These are phyloP conservation scores for Daldinia grandis DNA, from an alignment of 495 filamentous ascomycete species.

Conservation along the genomic window DNA sequence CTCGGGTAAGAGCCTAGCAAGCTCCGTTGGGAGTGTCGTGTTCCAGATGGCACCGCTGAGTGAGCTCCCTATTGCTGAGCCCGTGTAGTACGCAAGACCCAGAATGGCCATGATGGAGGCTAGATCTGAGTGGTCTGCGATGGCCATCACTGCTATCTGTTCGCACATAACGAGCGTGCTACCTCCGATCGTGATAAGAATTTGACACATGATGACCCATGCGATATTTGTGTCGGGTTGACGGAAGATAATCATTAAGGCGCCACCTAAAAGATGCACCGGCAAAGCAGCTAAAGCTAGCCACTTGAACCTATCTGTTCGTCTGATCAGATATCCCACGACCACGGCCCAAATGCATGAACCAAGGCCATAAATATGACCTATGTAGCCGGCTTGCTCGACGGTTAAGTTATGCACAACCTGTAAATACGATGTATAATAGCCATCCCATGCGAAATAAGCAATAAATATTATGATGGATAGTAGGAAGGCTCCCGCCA, in stretches of 20 bases:
- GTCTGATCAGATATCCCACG: slow-evolving; percentile 65
- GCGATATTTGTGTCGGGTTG: slow-evolving; percentile 60
- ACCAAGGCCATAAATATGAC: slow-evolving; percentile 74
- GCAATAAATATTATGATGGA: slow-evolving; percentile 65
- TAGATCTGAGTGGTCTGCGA: slow-evolving; percentile 61
- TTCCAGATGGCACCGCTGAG: slow-evolving; percentile 68
- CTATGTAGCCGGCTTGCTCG: slow-evolving; percentile 68
- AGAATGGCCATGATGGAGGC: slow-evolving; percentile 63
- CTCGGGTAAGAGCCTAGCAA: slow-evolving; percentile 57
- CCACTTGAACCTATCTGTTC: slow-evolving; percentile 66
- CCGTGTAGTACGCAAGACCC: slow-evolving; percentile 59
- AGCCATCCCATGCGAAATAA: slow-evolving; percentile 74
- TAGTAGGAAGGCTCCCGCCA: slow-evolving; percentile 68
- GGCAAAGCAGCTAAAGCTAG: slow-evolving; percentile 70
- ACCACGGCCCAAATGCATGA: slow-evolving; percentile 69
- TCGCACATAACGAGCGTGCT: slow-evolving; percentile 65
- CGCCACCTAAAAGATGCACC: slow-evolving; percentile 71
- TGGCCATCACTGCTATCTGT: slow-evolving; percentile 64
- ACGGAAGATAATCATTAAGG: slow-evolving; percentile 80
- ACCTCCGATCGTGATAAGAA: slow-evolving; percentile 72
- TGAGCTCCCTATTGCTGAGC: slow-evolving; percentile 61
- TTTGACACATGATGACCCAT: slow-evolving; percentile 71
- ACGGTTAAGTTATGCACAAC: slow-evolving; percentile 71
- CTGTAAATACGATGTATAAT: slow-evolving; percentile 73
- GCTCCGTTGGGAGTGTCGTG: slow-evolving; percentile 54